A percentile compares a stretch with the other conserved stretches of the same genome.
phyloP scores from a whole-genome alignment of 1,284 basidiomycete genomes.

The Naganishia cerealis region DNA sequence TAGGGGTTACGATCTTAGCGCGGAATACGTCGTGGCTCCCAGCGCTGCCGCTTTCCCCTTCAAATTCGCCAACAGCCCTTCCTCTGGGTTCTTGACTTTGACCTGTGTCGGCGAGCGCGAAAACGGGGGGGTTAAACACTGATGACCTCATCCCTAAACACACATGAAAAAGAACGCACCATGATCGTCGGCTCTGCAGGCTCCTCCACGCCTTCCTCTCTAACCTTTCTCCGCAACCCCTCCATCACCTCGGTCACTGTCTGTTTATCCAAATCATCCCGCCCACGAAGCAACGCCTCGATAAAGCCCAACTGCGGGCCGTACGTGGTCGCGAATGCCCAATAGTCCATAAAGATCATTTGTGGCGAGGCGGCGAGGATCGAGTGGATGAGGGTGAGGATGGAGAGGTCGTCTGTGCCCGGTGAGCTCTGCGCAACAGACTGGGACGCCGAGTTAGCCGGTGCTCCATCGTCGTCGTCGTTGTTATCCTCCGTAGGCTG shows the following conservation, averaged over 20 bases:
- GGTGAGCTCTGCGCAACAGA: slow-evolving; percentile 63
- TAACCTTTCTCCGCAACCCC: slow-evolving; percentile 84
- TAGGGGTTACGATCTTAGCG: slow-evolving; percentile 2
- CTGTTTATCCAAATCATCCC: slow-evolving; percentile 85
- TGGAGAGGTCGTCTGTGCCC: slow-evolving; percentile 77
- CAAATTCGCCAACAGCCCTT: slow-evolving; percentile 28
- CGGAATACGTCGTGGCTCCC: slow-evolving; percentile 24
- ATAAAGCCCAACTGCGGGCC: slow-evolving; percentile 91
- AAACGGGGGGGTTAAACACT: too few relatives aligned
- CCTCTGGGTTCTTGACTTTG: slow-evolving; percentile 29
- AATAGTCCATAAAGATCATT: slow-evolving; percentile 91
- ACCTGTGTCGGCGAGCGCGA: background rate
- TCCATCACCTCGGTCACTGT: slow-evolving; percentile 92
- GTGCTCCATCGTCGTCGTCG: background rate
- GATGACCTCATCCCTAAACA: too few relatives aligned
- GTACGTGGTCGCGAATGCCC: slow-evolving; percentile 92
- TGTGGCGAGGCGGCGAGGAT: slow-evolving; percentile 87
- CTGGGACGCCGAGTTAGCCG: background rate
- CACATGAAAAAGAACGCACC: slow-evolving; percentile 62
- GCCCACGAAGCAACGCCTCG: slow-evolving; percentile 81
- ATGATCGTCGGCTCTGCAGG: slow-evolving; percentile 59
- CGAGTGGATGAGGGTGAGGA: slow-evolving; percentile 79
- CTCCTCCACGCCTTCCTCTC: slow-evolving; percentile 77
- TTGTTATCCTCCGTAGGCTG: background rate
- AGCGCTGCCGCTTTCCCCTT: slow-evolving; percentile 29